A percentile compares a stretch with the other conserved stretches of the same genome.
Conservation (phyloP, 176 grass and related monocot species). For the Pontederia paniculata region DNA sequence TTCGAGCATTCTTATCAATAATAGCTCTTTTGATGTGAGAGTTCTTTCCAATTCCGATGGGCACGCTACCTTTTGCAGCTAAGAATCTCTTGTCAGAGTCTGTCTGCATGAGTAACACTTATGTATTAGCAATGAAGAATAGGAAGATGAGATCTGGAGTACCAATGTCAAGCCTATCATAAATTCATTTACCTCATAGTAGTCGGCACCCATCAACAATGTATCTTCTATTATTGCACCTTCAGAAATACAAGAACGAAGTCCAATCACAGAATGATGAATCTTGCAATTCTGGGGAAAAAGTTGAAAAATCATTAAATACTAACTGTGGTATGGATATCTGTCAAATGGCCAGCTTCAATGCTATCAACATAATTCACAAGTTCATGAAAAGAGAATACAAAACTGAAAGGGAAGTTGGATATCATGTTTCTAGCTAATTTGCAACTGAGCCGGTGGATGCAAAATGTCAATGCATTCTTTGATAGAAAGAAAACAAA, state of each 20-base stretch:
- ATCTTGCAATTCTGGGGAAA: slow-evolving; percentile 61
- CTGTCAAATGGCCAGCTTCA: too few relatives aligned
- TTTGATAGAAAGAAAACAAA: too few relatives aligned
- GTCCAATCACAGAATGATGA: slow-evolving; percentile 82
- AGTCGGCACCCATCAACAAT: slow-evolving; percentile 92
- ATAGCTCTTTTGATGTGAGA: slow-evolving; percentile 83
- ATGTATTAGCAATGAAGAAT: too few relatives aligned
- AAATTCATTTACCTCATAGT: slow-evolving; percentile 59
- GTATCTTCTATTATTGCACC: slow-evolving; percentile 86
- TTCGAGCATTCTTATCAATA: slow-evolving; percentile 96
- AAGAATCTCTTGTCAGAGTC: slow-evolving; percentile 63
- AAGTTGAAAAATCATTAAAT: background rate
- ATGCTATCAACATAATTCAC: too few relatives aligned
- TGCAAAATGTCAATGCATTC: too few relatives aligned
- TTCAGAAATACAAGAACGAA: slow-evolving; percentile 88
- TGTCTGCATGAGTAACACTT: slow-evolving; percentile 27
- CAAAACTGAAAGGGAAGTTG: too few relatives aligned
- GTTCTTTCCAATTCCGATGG: slow-evolving; percentile 91
- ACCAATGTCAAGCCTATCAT: slow-evolving; percentile 5
- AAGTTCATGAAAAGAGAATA: too few relatives aligned
- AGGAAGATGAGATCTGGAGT: background rate
- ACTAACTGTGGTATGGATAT: too few relatives aligned
- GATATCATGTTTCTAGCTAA: too few relatives aligned
- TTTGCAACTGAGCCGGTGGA: too few relatives aligned
- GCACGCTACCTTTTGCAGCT: slow-evolving; percentile 53